Conservation (phyloP, 148 eudicot species). For the Chenopodium suecicum region DNA sequence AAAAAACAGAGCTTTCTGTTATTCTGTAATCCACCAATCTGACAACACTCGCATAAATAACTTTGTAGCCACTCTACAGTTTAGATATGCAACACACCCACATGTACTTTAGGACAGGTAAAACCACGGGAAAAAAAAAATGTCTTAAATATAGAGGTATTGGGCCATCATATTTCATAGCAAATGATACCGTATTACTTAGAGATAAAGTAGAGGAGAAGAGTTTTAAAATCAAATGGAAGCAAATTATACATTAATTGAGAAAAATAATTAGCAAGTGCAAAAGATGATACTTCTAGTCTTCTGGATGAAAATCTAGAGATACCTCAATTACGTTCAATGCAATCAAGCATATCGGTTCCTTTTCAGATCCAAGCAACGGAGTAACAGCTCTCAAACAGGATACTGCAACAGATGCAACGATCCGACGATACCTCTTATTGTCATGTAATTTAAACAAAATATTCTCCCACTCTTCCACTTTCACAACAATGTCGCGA, state of each 20-base stretch:
- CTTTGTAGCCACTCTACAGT: not conserved
- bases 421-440: conserved; percentile 70
- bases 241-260: not conserved
- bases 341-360: conserved; percentile 62
- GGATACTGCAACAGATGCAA: conserved; percentile 83
- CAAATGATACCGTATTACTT: not conserved
- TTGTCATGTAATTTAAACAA: conserved; percentile 66
- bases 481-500: conserved; percentile 27
- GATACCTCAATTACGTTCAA: conserved; percentile 77
- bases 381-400: conserved; percentile 75
- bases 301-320: not conserved
- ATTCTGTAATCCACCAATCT: not conserved
- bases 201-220: not conserved
- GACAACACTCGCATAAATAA: not conserved
- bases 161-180: not conserved
- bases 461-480: conserved; percentile 70
- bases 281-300: not conserved
- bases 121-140: not conserved
- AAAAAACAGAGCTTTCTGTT: not conserved
- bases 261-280: not conserved
- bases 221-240: not conserved
- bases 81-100: not conserved
- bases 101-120: not conserved
- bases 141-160: not conserved
- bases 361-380: conserved; percentile 61